Evolutionary conservation across 2,329 filamentous ascomycete species (phyloP), one percentile per base, ranked within the genome.

Genomic region (Penicillium italicum): DNA sequence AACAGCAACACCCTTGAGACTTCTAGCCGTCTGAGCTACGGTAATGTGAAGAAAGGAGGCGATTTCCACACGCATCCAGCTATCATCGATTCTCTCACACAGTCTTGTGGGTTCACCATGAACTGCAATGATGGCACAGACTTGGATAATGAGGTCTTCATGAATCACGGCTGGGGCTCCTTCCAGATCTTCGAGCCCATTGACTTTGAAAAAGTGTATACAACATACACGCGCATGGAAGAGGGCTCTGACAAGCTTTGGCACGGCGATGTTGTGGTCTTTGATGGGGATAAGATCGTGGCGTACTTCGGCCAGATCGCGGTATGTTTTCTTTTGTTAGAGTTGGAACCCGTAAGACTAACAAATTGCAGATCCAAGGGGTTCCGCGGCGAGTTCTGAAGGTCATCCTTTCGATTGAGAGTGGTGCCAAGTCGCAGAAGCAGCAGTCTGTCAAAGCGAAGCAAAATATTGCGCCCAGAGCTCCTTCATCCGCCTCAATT

Each of bases 321-420:
- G 28, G 49, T 44, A 63, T n/a, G n/a, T n/a, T n/a, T n/a, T n/a
- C n/a, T n/a, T n/a, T n/a, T n/a, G n/a, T n/a, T n/a, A n/a, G n/a
- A n/a, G n/a, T n/a, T n/a, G n/a, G n/a, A n/a, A n/a, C n/a, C n/a
- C n/a, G n/a, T n/a, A n/a, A n/a, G n/a, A n/a, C n/a, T n/a, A n/a
- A n/a, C n/a, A n/a, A n/a, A n/a, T n/a, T n/a, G n/a, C n/a, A n/a
- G 52, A 53, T 63, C 41, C 64, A 63, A 60, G 55, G 53, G 14
- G 58, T 65, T 47, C 56, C 62, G 8, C 64, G 63, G n/a, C 42
- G 57, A 28, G 57, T 64, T 16, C 53, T 66, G 22, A 47, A 59
- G 20, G 31, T 54, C 49, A 47, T 62, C 33, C 53, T 63, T 14
- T 61, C 53, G 11, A 58, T 53, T 30, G 59, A 48, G 50, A 51